Percentiles rank a stretch among this genome's conserved stretches.
These are phyloP conservation scores for Fusarium sp. DNA, from an alignment of 2,329 filamentous ascomycete genomes.

Conservation along the genomic window DNA sequence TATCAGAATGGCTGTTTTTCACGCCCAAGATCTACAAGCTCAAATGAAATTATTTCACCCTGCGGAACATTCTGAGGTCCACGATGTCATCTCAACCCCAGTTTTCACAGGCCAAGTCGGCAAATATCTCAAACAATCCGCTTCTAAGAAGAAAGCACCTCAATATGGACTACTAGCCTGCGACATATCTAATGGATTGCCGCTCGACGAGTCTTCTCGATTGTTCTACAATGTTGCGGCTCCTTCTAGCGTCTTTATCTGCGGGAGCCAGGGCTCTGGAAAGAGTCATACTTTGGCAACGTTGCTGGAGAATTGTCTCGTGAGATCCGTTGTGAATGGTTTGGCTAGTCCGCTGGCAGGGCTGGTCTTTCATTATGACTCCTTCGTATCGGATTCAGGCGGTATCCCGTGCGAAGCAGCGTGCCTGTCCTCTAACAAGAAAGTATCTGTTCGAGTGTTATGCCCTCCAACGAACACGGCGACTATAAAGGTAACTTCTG, in stretches of 20 bases:
- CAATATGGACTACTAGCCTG: background rate
- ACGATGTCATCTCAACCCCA: background rate
- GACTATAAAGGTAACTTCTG: background rate
- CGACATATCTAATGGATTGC: background rate
- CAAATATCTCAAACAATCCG: background rate
- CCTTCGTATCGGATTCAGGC: background rate
- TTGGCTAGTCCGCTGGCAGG: background rate
- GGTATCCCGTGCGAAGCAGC: background rate
- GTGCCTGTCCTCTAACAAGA: background rate
- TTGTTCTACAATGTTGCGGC: background rate
- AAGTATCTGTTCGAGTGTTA: background rate
- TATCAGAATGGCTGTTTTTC: background rate
- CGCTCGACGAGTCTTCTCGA: background rate
- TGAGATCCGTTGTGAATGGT: background rate
- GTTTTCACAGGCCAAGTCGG: background rate
- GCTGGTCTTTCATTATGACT: background rate
- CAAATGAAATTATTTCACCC: background rate
- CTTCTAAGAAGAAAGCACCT: background rate
- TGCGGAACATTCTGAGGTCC: background rate
- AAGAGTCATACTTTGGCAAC: background rate
- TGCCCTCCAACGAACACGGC: background rate
- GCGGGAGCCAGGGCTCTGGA: constrained; percentile 1
- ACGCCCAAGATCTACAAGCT: background rate
- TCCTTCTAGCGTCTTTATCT: background rate
- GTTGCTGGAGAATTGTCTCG: background rate